A percentile compares a stretch with the other conserved stretches of the same genome.
phyloP scores from a whole-genome alignment of 225 moss, liverwort and hornwort species.

The Bryoerythrophyllum caledonicum region DNA sequence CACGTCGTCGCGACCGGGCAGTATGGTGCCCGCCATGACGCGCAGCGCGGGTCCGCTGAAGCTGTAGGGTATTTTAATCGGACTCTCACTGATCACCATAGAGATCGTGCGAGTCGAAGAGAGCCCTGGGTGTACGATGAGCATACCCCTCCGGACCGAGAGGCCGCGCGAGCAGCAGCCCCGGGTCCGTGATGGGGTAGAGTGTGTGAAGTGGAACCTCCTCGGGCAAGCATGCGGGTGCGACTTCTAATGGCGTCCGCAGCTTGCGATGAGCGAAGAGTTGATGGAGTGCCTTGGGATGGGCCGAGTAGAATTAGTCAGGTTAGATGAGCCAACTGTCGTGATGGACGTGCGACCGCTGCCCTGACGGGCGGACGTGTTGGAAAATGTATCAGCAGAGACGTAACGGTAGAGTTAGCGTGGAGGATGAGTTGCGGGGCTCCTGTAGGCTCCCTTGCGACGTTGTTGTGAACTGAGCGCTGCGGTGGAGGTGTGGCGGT shows the following conservation, averaged over 20 bases:
- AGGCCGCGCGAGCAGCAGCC: constrained; percentile 12
- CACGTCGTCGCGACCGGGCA: constrained; percentile 32
- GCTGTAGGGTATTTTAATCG: not conserved
- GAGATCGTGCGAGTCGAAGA: not conserved
- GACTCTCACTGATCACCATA: too few species aligned
- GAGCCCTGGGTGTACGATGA: not conserved
- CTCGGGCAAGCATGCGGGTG: constrained; percentile 3
- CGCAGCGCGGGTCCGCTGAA: constrained; percentile 34
- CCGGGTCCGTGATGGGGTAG: not conserved
- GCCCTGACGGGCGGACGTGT: not conserved
- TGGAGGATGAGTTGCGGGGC: not conserved
- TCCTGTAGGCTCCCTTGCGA: not conserved
- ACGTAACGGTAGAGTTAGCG: not conserved
- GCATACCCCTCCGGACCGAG: too few species aligned
- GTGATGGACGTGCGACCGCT: not conserved
- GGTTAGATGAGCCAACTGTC: not conserved
- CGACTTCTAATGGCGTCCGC: not conserved
- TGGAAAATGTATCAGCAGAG: not conserved
- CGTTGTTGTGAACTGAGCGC: constrained; percentile 1
- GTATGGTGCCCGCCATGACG: constrained; percentile 38
- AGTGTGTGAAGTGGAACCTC: constrained; percentile 8
- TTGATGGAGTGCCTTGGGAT: not conserved
- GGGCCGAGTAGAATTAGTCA: not conserved
- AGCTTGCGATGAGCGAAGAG: constrained; percentile 23
- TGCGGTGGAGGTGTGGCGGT: constrained; percentile 8